A percentile compares a stretch with the other conserved stretches of the same genome.
Conservation (phyloP, 2,329 filamentous ascomycete species). For the Aspergillus awamori region DNA sequence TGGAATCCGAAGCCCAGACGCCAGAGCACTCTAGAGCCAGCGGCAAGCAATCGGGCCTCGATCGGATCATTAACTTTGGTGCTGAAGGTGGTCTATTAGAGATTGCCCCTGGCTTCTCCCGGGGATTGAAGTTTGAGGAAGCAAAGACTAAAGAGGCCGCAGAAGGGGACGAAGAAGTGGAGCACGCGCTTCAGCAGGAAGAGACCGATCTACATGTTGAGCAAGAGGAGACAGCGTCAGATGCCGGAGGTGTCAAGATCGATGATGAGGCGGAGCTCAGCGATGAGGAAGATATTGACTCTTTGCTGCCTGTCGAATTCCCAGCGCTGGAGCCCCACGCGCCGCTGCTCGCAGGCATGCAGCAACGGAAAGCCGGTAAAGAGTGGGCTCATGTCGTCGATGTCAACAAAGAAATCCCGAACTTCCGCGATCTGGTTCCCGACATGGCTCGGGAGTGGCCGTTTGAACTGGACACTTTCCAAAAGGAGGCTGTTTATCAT, state of each 20-base stretch:
- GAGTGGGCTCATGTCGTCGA: constrained; percentile 99
- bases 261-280: constrained; percentile 32
- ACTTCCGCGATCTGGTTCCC: constrained; percentile 89
- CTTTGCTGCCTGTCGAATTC: constrained; percentile 87
- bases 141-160: constrained; percentile 60
- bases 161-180: constrained; percentile 69
- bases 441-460: constrained; percentile 97
- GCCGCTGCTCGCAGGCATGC: constrained; percentile 70
- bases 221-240: constrained; percentile 51
- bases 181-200: constrained; percentile 60
- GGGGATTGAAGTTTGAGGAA: constrained; percentile 73
- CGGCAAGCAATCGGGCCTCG: constrained; percentile 59
- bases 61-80: constrained; percentile 82
- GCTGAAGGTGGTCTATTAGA: constrained; percentile 77
- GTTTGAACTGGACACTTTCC: constrained; percentile 96
- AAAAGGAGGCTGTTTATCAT: constrained; percentile 98
- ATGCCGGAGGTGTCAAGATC: constrained; percentile 30
- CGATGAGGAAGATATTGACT: constrained; percentile 70
- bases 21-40: constrained; percentile 48
- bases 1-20: constrained; percentile 72
- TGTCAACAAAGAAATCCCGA: constrained; percentile 88
- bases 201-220: constrained; percentile 50
- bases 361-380: constrained; percentile 69
- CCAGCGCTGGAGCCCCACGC: constrained; percentile 84
- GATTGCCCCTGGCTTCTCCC: constrained; percentile 76